Base-by-base conservation (phyloP, 1,284 basidiomycete genomes). In the Ceraceosorus guamensis region DNA sequence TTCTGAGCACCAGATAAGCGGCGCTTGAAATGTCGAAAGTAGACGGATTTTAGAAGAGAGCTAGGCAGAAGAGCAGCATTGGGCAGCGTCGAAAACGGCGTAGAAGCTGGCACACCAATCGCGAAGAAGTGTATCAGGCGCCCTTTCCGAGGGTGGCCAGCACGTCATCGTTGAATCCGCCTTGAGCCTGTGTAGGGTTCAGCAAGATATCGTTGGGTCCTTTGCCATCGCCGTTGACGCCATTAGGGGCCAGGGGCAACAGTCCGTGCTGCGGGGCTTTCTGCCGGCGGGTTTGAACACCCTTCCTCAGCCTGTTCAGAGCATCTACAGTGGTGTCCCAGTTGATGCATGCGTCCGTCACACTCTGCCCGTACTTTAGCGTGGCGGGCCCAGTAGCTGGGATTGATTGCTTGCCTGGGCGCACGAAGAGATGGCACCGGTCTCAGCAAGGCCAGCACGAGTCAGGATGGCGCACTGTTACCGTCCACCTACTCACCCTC, bases 401-500 rank as follows among this genome's bases (percentile, higher is more conserved):
- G 56, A 75, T 71, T n/a, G 41, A 60, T 55, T 75, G 72, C 39
- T 70, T 68, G 34, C 71, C 52, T 30, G 34, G n/a, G n/a, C n/a
- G 31, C 44, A 24, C 4, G 46, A 34, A 46, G 32, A 50, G 31
- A 41, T 16, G 39, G 7, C 7, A 50, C 6, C 24, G 6, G 6
- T n/a, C 6, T n/a, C 10, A 41, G 48, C 37, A 8, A n/a, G 8
- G 37, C 37, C 8, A 8, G 37, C 37, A n/a, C 37, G n/a, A n/a
- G 8, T 8, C 37, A 41, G 37, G 8, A n/a, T n/a, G 37, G 8
- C 37, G 37, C 37, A n/a, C n/a, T n/a, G n/a, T n/a, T n/a, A n/a
- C n/a, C n/a, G n/a, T 8, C 37, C 8, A 8, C 37, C 8, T 8
- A 41, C 50, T 37, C 50, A 52, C 54, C 71, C 32, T 68, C 92